A percentile compares a stretch with the other conserved stretches of the same genome.
Evolutionary conservation across 2,329 filamentous ascomycete genomes (phyloP).

Genomic region (Arthrobotrys iridis): DNA sequence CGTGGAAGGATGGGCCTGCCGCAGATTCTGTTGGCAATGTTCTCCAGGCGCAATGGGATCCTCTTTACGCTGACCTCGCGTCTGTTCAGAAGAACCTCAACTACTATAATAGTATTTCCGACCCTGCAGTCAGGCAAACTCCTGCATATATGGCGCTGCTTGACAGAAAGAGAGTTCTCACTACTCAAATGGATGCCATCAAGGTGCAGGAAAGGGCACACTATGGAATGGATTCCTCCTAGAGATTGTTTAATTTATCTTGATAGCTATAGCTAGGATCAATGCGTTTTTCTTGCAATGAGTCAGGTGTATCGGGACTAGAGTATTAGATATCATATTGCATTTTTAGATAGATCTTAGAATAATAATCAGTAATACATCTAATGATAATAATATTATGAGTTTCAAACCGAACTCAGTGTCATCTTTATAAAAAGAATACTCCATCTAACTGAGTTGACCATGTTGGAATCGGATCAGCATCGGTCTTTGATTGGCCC

Average conservation of each 20-base stretch:
- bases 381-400: too few relatives aligned
- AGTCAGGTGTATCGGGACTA: too few relatives aligned
- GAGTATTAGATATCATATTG: too few relatives aligned
- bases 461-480: slow-evolving; percentile 14
- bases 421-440: not conserved
- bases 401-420: too few relatives aligned
- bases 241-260: too few relatives aligned
- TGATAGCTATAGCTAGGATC: too few relatives aligned
- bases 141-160: not conserved
- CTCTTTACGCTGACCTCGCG: not conserved
- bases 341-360: too few relatives aligned
- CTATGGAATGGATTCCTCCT: not conserved
- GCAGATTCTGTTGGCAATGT: not conserved
- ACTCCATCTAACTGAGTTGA: slow-evolving; percentile 2
- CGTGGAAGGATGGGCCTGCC: slow-evolving; percentile 3
- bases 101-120: not conserved
- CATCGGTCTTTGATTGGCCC: slow-evolving; percentile 33
- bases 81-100: not conserved
- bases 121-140: not conserved
- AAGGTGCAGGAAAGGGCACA: not conserved
- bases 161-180: not conserved
- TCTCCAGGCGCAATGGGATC: slow-evolving; percentile 12
- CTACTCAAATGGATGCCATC: not conserved
- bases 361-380: too few relatives aligned
- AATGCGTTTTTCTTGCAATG: too few relatives aligned